Base-by-base conservation (phyloP, 2,329 filamentous ascomycete genomes). In the Cercospora sp. region DNA sequence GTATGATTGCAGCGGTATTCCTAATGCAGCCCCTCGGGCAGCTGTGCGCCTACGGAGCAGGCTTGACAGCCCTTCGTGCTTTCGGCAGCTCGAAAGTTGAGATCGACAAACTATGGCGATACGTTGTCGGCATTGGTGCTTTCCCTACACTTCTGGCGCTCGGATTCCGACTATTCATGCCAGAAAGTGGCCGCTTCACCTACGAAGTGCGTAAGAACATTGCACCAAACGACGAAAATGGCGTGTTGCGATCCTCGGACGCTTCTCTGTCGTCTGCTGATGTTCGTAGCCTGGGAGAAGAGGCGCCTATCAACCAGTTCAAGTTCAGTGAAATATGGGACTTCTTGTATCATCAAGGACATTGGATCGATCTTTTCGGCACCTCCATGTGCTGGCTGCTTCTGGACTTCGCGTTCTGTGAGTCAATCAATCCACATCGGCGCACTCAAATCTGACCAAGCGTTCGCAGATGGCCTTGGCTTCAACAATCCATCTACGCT, bases 1-100 rank as follows among this genome's bases (percentile, higher is more conserved):
- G 80, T n/a, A 82, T 82, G 80, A 69, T 82, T 68, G 76, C 77
- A 32, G 77, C 77, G 63, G 79, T 82, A 1, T 82, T 82, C 70
- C 76, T 81, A 45, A 81, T 81, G 65, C 81, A 82, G 59, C 80
- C 80, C 3, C 71, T 82, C 18, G 81, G 81, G 5, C 81, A 82
- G 69, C 76, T 82, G 2, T 77, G 72, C 37, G 72, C 72, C 1
- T 71, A 73, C 58, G 66, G 66, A 5, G 69, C 70, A 21, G 71
- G 67, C 10, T 65, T 75, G 28, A 66, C 67, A 30, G 69, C 70
- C 5, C 65, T 69, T 5, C 21, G 57, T 40, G 24, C 62, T 26
- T 63, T 72, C 75, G 59, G n/a, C 76, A 75, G 67, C 73, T 76
- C 70, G 69, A 76, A 59, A 72, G 63, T 71, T 7, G 71, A 77